These are phyloP conservation scores for Chamaecrista fasciculata DNA, from an alignment of 306 rosid species.

Conservation along the genomic window DNA sequence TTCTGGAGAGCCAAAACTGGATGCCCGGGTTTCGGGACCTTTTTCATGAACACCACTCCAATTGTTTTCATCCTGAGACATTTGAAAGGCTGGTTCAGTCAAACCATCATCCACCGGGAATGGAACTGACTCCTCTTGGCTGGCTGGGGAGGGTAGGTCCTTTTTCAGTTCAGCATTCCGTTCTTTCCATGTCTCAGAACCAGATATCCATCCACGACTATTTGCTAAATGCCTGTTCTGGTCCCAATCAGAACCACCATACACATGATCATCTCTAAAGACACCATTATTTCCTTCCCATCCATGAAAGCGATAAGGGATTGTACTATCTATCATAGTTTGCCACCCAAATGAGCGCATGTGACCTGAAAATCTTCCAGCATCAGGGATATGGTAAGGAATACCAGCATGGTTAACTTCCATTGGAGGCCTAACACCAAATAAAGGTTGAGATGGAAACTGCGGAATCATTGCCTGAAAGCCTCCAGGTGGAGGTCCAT, in stretches of 20 bases:
- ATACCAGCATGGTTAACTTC: constrained; percentile 78
- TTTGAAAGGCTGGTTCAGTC: constrained; percentile 45
- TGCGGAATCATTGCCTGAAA: constrained; percentile 84
- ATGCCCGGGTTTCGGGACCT: constrained; percentile 48
- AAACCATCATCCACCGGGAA: constrained; percentile 45
- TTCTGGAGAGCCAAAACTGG: constrained; percentile 46
- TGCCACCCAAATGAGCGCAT: constrained; percentile 87
- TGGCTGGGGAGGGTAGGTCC: constrained; percentile 70
- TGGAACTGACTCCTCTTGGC: constrained; percentile 57
- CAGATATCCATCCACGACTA: constrained; percentile 81
- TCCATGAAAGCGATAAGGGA: constrained; percentile 79
- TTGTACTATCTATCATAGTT: constrained; percentile 78
- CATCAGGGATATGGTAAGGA: constrained; percentile 78
- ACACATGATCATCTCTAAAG: constrained; percentile 73
- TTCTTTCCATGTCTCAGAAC: constrained; percentile 75
- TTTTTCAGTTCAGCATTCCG: constrained; percentile 63
- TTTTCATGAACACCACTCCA: constrained; percentile 38
- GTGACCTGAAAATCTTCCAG: constrained; percentile 82
- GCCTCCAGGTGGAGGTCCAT: constrained; percentile 80
- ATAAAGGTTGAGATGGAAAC: constrained; percentile 72
- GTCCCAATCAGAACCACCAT: constrained; percentile 85
- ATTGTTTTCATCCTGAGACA: constrained; percentile 51
- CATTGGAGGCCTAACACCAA: constrained; percentile 80
- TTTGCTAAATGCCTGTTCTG: constrained; percentile 67
- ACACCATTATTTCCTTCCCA: constrained; percentile 86